Base-by-base conservation (phyloP, 2,329 filamentous ascomycete genomes). In the Neoarthrinium moseri region DNA sequence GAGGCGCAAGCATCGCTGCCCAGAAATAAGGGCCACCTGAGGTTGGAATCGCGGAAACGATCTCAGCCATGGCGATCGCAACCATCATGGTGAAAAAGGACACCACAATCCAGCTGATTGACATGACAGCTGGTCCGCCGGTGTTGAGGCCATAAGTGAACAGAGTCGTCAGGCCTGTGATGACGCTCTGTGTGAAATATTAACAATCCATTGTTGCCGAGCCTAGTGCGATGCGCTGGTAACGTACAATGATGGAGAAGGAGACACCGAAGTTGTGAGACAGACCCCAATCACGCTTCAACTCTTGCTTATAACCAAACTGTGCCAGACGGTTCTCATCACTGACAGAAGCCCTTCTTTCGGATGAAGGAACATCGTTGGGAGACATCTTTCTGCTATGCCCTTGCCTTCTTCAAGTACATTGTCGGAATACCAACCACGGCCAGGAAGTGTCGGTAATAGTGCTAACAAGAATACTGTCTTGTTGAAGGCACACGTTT, bases 251-350 rank as follows among this genome's bases (percentile, higher is more conserved):
- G 53, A 83, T 82, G 5, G 77, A 80, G 57, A 82, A 83, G 0
- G 77, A 81, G 6, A 82, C 76, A 22, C 79, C 79, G 63, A 83
- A 83, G 56, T 82, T 83, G 55, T 83, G 79, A 42, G 75, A 64
- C 48, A 82, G 54, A 4, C 75, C 73, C 79, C 79, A 83, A 58
- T 81, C 76, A 39, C 79, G 68, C 27, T 72, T 70, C 51, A 83
- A 60, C 54, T 81, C 78, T 50, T 83, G 79, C 57, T 79, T 76
- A 59, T 83, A 84, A 2, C 80, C 80, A 54, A 83, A 71, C 51
- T 77, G 70, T 4, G 74, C 77, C 43, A 81, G 62, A 13, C 71
- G 72, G 45, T 70, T 65, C 56, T 79, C 77, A 58, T 81, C 78
- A n/a, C 49, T 51, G 38, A 55, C 55, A 13, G 61, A 56, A 13